phyloP scores from a whole-genome alignment of 176 grass and related monocot species.

The Zea luxurians region DNA sequence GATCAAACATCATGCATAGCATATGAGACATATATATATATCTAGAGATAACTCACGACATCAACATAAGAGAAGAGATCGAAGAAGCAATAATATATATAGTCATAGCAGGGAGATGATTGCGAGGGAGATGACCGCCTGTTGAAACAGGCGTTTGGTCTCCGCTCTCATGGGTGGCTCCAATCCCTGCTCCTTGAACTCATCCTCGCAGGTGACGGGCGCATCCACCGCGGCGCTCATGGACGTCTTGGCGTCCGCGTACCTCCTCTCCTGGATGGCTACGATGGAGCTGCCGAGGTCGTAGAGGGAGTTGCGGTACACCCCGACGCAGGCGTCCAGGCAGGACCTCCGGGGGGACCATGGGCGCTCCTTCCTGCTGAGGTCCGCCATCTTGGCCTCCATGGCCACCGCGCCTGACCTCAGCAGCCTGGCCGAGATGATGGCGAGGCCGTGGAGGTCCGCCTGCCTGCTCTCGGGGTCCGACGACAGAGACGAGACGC shows the following conservation, averaged over 20 bases:
- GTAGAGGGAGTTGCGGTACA: slow-evolving; percentile 39
- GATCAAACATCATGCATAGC: too few species aligned
- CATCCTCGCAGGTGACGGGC: slow-evolving; percentile 51
- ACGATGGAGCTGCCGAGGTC: slow-evolving; percentile 14
- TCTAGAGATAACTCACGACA: too few species aligned
- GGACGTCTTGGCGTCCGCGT: slow-evolving; percentile 50
- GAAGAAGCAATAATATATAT: too few species aligned
- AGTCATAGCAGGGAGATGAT: slow-evolving; percentile 37
- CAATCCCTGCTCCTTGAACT: slow-evolving; percentile 48
- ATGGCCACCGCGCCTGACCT: background rate
- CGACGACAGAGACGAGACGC: slow-evolving; percentile 42
- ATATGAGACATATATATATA: too few species aligned
- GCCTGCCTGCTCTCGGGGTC: slow-evolving; percentile 10
- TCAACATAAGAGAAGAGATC: too few species aligned
- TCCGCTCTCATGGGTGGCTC: slow-evolving; percentile 38
- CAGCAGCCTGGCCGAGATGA: slow-evolving; percentile 42
- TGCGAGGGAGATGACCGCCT: slow-evolving; percentile 59
- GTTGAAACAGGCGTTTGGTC: slow-evolving; percentile 37
- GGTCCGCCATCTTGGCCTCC: slow-evolving; percentile 1
- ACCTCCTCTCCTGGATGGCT: slow-evolving; percentile 40
- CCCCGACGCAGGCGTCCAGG: slow-evolving; percentile 34
- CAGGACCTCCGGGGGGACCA: slow-evolving; percentile 14
- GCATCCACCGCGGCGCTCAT: slow-evolving; percentile 50
- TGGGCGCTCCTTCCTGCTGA: slow-evolving; percentile 20
- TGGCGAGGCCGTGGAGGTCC: slow-evolving; percentile 29